Evolutionary conservation across 768 basidiomycete species (phyloP).

Genomic region (Tulasnella sp.): DNA sequence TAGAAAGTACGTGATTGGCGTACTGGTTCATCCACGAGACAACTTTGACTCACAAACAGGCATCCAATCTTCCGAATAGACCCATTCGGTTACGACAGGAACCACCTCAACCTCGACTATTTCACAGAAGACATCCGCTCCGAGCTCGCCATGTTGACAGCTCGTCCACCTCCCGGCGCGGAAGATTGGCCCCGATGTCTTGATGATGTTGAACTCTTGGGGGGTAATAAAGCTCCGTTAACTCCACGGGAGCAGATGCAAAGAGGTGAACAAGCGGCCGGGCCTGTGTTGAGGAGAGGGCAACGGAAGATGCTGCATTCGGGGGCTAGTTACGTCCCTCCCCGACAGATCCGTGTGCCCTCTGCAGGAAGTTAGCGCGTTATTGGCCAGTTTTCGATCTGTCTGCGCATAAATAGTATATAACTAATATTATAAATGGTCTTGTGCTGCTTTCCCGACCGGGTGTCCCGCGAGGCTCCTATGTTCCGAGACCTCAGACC

Average conservation of each 20-base stretch:
- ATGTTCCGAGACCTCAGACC: no score
- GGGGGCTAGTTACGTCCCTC: no score
- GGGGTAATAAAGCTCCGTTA: background rate
- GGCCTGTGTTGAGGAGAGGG: constrained; percentile 9
- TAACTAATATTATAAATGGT: no score
- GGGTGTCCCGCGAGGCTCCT: no score
- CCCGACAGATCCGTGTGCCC: no score
- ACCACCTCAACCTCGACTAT: constrained; percentile 44
- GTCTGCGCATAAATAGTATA: no score
- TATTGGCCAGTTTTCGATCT: no score
- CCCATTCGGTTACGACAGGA: constrained; percentile 45
- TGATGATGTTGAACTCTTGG: constrained; percentile 38
- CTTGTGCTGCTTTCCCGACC: no score
- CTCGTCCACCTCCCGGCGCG: constrained; percentile 40
- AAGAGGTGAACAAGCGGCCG: constrained; percentile 7
- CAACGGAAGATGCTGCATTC: constrained; percentile 4
- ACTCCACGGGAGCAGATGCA: constrained; percentile 30
- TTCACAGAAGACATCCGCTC: constrained; percentile 43
- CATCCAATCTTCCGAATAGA: constrained; percentile 28
- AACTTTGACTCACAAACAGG: background rate
- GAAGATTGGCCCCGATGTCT: constrained; percentile 43
- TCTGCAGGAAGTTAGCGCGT: no score
- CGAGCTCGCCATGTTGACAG: constrained; percentile 43
- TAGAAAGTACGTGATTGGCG: constrained; percentile 30
- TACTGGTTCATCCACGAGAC: no score